Percentiles rank a stretch among this genome's conserved stretches.
These are phyloP conservation scores for Colletotrichum tamarilloi DNA, from an alignment of 2,329 filamentous ascomycete genomes.

Conservation along the genomic window DNA sequence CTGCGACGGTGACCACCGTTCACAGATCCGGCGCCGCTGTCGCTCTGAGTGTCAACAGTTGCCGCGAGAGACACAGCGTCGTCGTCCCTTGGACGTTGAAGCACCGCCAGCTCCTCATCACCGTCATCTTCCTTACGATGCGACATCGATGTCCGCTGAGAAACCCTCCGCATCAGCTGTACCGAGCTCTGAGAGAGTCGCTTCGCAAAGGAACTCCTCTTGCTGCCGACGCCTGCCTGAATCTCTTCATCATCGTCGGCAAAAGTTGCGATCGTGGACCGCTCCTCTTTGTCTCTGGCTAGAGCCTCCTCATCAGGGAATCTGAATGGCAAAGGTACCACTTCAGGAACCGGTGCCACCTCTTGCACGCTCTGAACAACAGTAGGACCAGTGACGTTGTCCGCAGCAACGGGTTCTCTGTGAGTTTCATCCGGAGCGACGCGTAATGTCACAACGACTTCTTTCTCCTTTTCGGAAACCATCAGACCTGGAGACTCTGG, in stretches of 20 bases:
- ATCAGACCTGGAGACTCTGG: constrained; percentile 53
- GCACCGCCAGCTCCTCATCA: constrained; percentile 58
- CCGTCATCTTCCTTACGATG: constrained; percentile 38
- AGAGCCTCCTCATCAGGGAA: constrained; percentile 59
- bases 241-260: constrained; percentile 68
- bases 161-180: constrained; percentile 51
- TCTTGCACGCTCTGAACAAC: not conserved
- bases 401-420: constrained; percentile 39
- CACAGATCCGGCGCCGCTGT: constrained; percentile 49
- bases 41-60: constrained; percentile 66
- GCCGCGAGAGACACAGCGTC: constrained; percentile 67
- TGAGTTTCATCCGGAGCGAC: constrained; percentile 61
- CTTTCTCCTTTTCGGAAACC: constrained; percentile 52
- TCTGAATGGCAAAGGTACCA: constrained; percentile 75
- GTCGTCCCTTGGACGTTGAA: constrained; percentile 43
- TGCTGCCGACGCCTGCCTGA: constrained; percentile 39
- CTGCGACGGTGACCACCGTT: constrained; percentile 40
- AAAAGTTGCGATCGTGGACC: constrained; percentile 77
- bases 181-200: constrained; percentile 61
- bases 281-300: constrained; percentile 57
- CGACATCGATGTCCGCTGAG: constrained; percentile 40
- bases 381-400: not conserved
- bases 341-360: constrained; percentile 57
- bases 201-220: constrained; percentile 55
- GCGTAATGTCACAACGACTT: constrained; percentile 63